Conservation (phyloP, 2,329 filamentous ascomycete genomes). For the Calonectria crousiana region DNA sequence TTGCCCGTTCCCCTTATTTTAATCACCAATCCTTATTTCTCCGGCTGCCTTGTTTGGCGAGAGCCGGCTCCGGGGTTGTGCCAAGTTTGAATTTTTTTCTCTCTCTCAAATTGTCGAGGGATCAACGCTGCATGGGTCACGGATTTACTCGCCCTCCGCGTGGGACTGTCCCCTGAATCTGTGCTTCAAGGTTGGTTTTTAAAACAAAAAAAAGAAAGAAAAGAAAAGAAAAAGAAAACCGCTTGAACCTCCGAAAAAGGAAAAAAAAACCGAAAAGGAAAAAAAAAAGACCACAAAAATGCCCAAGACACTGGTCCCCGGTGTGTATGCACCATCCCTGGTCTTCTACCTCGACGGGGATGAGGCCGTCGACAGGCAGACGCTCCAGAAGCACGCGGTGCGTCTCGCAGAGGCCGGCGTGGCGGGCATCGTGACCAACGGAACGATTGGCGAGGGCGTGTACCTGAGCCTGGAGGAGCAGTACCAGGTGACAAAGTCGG, state of each 20-base stretch:
- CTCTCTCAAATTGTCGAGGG: not conserved
- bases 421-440: constrained; percentile 86
- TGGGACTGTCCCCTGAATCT: not conserved
- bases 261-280: not conserved
- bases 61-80: not conserved
- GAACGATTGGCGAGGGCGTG: constrained; percentile 90
- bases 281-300: constrained; percentile 16
- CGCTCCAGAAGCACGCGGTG: constrained; percentile 83
- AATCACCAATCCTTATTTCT: not conserved
- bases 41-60: not conserved
- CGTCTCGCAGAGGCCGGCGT: constrained; percentile 83
- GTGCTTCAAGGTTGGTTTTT: not conserved
- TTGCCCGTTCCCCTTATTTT: not conserved
- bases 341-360: constrained; percentile 74
- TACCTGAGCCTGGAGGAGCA: constrained; percentile 86
- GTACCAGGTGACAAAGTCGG: constrained; percentile 78
- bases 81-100: not conserved
- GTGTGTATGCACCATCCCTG: constrained; percentile 76
- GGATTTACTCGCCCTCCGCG: constrained; percentile 4
- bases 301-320: constrained; percentile 64
- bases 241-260: not conserved
- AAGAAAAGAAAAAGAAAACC: not conserved
- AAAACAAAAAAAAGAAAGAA: not conserved
- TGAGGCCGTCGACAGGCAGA: constrained; percentile 73
- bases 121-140: not conserved